Conservation (phyloP, 495 filamentous ascomycete species). For the Talaromyces trachyspermus region DNA sequence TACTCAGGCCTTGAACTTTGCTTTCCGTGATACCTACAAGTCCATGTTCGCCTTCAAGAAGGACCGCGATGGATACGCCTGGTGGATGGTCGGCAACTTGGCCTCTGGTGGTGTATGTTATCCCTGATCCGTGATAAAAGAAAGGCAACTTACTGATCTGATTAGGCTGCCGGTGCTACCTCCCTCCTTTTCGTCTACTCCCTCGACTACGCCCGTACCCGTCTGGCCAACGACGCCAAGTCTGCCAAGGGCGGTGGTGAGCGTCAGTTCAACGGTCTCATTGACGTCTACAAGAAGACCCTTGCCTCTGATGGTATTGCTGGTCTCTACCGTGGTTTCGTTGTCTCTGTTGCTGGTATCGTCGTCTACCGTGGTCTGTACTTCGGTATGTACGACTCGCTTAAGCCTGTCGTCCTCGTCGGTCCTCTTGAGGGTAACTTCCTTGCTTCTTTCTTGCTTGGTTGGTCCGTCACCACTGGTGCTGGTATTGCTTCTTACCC, state of each 20-base stretch:
- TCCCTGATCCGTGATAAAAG: neutral
- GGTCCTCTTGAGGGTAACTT: constrained; percentile 94
- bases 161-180: constrained; percentile 91
- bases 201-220: constrained; percentile 99
- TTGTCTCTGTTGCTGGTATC: constrained; percentile 96
- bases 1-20: constrained; percentile 99
- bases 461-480: constrained; percentile 99
- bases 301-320: constrained; percentile 94
- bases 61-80: constrained; percentile 93
- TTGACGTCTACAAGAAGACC: constrained; percentile 99
- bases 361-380: constrained; percentile 99
- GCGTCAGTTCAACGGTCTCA: constrained; percentile 98
- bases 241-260: constrained; percentile 89
- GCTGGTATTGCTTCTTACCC: constrained; percentile 99
- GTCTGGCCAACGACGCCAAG: constrained; percentile 99
- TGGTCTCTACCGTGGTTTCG: constrained; percentile 99
- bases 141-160: constrained; percentile 20
- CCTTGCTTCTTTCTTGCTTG: constrained; percentile 96
- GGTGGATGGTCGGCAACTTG: constrained; percentile 99
- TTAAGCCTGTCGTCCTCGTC: constrained; percentile 96
- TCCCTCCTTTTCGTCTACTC: constrained; percentile 99
- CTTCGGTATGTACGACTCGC: constrained; percentile 99
- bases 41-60: constrained; percentile 99
- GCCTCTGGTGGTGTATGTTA: constrained; percentile 96
- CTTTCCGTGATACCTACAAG: constrained; percentile 99